Conservation (phyloP, 345 rosid genomes). For the Aegle marmelos region DNA sequence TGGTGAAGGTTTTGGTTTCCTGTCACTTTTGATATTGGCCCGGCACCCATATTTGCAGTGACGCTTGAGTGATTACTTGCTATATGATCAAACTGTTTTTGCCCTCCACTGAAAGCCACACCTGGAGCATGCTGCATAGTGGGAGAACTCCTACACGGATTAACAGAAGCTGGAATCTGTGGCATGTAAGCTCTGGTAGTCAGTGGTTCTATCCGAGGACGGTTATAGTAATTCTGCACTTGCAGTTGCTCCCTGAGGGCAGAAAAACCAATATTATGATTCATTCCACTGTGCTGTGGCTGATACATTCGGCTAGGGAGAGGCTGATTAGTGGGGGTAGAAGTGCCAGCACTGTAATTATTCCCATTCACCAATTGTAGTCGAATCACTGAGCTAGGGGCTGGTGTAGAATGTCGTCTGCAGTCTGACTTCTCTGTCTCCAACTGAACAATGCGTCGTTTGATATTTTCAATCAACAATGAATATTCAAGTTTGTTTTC, state of each 20-base stretch:
- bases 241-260: background rate
- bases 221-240: slow-evolving; percentile 11
- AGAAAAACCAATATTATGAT: background rate
- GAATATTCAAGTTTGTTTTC: slow-evolving; percentile 16
- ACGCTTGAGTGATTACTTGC: background rate
- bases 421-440: slow-evolving; percentile 14
- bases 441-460: slow-evolving; percentile 3
- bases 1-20: background rate
- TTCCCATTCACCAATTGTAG: background rate
- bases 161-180: background rate
- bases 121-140: background rate
- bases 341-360: background rate
- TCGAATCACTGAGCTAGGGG: background rate
- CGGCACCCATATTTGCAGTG: background rate
- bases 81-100: background rate
- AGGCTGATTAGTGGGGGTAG: background rate
- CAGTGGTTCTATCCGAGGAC: slow-evolving; percentile 13
- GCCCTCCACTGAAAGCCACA: background rate
- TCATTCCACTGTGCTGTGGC: background rate
- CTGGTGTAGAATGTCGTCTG: background rate
- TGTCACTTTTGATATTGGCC: background rate
- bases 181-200: background rate
- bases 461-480: background rate
- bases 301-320: background rate
- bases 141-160: no score